Conservation (phyloP, 2,329 filamentous ascomycete genomes). For the Chaetomiaceae sp. region DNA sequence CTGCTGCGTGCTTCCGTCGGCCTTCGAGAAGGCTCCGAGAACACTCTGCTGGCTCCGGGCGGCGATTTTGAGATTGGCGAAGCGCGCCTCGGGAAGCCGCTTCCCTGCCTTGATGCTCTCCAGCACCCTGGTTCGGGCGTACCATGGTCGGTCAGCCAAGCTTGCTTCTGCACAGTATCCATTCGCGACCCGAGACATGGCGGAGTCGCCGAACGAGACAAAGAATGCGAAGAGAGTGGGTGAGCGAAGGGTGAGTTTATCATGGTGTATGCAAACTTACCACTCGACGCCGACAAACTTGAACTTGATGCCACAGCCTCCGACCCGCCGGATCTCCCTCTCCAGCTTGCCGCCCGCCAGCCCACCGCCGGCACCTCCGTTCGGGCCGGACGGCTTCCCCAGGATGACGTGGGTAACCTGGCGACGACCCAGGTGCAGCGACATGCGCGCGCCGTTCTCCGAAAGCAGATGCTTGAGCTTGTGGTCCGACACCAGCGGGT, state of each 20-base stretch:
- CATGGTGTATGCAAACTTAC: conserved; percentile 44
- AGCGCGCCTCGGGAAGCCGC: conserved; percentile 69
- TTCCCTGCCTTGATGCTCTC: conserved; percentile 75
- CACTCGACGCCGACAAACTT: conserved; percentile 81
- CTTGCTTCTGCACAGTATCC: conserved; percentile 16
- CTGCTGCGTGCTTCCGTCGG: conserved; percentile 21
- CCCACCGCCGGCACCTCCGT: conserved; percentile 64
- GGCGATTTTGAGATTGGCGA: conserved; percentile 59
- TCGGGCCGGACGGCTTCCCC: conserved; percentile 50
- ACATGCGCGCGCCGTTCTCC: conserved; percentile 67
- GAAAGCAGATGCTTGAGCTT: conserved; percentile 74
- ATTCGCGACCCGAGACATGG: conserved; percentile 7
- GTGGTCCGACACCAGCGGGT: conserved; percentile 78
- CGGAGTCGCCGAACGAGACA: conserved; percentile 8
- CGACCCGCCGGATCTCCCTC: conserved; percentile 65
- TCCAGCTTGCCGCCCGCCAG: conserved; percentile 75
- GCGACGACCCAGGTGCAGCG: conserved; percentile 65
- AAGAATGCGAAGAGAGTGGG: conserved; percentile 10
- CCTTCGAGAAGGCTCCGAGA: conserved; percentile 38
- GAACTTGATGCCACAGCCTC: conserved; percentile 70
- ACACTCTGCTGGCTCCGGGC: conserved; percentile 62
- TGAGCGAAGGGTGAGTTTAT: background rate
- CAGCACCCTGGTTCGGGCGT: conserved; percentile 57
- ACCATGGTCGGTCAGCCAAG: conserved; percentile 5
- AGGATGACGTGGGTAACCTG: conserved; percentile 84